A percentile compares a stretch with the other conserved stretches of the same genome.
These are phyloP conservation scores for Camellia lanceoleosa DNA, from an alignment of 148 eudicot species.

Conservation along the genomic window DNA sequence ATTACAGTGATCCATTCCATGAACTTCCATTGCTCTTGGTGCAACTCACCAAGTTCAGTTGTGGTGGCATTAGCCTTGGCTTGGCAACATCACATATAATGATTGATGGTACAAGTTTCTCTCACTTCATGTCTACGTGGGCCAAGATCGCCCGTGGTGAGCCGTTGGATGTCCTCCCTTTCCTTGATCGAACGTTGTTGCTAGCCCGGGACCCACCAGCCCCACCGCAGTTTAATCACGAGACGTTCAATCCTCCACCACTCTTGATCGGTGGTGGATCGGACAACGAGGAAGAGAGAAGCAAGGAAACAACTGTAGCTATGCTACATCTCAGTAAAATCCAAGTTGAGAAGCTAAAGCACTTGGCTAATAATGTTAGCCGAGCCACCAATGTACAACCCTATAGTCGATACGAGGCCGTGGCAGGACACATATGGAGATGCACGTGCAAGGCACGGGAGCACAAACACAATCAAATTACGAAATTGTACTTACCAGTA, in stretches of 20 bases:
- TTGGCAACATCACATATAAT: background rate
- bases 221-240: background rate
- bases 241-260: slow-evolving; percentile 17
- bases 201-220: background rate
- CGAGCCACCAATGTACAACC: too few species aligned
- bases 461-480: too few species aligned
- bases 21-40: slow-evolving; percentile 23
- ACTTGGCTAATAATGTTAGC: slow-evolving; percentile 13
- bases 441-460: too few species aligned
- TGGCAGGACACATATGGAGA: too few species aligned
- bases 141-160: background rate
- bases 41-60: slow-evolving; percentile 6
- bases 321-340: background rate
- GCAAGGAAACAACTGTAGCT: slow-evolving; percentile 23
- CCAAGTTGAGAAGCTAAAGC: slow-evolving; percentile 29
- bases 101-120: background rate
- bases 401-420: too few species aligned
- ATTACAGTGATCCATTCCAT: slow-evolving; percentile 16
- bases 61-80: background rate
- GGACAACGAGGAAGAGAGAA: slow-evolving; percentile 16
- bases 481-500: too few species aligned
- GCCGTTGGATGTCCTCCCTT: background rate
- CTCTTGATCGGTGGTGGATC: slow-evolving; percentile 16
- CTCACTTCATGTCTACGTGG: background rate
- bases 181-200: background rate